Evolutionary conservation across 495 filamentous ascomycete genomes (phyloP).

Genomic region (Hypoxylon subgilvum): DNA sequence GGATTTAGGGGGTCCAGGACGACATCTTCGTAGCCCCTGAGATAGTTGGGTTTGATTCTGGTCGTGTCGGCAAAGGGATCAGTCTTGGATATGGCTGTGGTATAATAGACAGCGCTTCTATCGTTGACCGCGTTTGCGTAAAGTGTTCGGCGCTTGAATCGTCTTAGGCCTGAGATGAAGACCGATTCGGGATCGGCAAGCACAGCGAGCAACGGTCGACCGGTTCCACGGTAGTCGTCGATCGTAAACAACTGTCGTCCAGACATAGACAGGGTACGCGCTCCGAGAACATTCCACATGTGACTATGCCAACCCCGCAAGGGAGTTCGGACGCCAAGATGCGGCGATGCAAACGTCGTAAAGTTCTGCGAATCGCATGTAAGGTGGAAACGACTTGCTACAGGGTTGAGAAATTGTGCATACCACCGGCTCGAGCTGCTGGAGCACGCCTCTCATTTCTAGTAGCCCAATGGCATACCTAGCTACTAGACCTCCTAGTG

Average conservation of each 20-base stretch:
- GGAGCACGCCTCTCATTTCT: slow-evolving; percentile 77
- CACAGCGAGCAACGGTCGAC: slow-evolving; percentile 76
- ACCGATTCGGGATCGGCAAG: slow-evolving; percentile 84
- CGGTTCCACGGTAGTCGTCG: slow-evolving; percentile 82
- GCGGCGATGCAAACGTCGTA: slow-evolving; percentile 88
- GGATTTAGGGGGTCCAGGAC: slow-evolving; percentile 75
- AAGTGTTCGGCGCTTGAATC: slow-evolving; percentile 72
- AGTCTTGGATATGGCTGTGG: slow-evolving; percentile 70
- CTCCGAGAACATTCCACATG: slow-evolving; percentile 81
- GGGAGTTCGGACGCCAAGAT: slow-evolving; percentile 84
- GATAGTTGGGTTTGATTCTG: slow-evolving; percentile 70
- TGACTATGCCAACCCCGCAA: slow-evolving; percentile 67
- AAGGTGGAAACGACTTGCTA: slow-evolving; percentile 2
- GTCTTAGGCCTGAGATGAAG: slow-evolving; percentile 78
- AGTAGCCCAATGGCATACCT: slow-evolving; percentile 88
- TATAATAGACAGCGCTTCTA: slow-evolving; percentile 79
- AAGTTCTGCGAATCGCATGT: slow-evolving; percentile 70
- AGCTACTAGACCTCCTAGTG: slow-evolving; percentile 83
- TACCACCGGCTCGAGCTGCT: slow-evolving; percentile 78
- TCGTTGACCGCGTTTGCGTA: slow-evolving; percentile 91
- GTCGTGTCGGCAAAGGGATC: slow-evolving; percentile 77
- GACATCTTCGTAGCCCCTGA: slow-evolving; percentile 74
- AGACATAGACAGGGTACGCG: slow-evolving; percentile 75
- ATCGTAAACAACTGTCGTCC: slow-evolving; percentile 87
- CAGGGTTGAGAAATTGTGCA: slow-evolving; percentile 15